Base-by-base conservation (phyloP, 1,139 yeast genomes). In the Wickerhamomyces sp. region DNA sequence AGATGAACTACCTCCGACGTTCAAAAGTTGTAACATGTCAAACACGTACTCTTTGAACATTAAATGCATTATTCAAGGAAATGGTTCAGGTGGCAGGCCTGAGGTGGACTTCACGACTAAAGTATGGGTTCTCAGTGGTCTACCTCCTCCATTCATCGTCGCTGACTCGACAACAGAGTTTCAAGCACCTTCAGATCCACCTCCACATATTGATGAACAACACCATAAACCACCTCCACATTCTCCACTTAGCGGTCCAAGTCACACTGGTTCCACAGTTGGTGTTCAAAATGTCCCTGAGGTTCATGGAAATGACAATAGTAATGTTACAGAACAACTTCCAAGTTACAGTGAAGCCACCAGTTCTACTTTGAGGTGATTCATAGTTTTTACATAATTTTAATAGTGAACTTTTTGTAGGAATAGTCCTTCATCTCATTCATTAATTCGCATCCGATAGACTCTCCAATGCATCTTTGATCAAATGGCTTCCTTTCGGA, bases 401-500 rank as follows among this genome's bases (percentile, higher is more conserved):
- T n/a, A n/a, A n/a, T n/a, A n/a, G n/a, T n/a, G n/a, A n/a, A n/a
- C n/a, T n/a, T n/a, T n/a, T n/a, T n/a, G n/a, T n/a, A 13, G n/a
- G 22, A 19, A 23, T n/a, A 23, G 9, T 23, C 6, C n/a, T 15
- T 25, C 6, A 25, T 25, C n/a, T n/a, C n/a, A n/a, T n/a, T n/a
- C n/a, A n/a, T n/a, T n/a, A n/a, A n/a, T n/a, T n/a, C n/a, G n/a
- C n/a, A n/a, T n/a, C n/a, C n/a, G 39, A 28, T 27, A 65, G 42
- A 31, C 58, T 55, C 50, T 84, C 94, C 65, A 88, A 68, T 1
- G 95, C 95, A 43, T 86, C 95, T 46, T 86, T 72, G 17, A 91
- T 86, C 42, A 87, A 66, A 51, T 86, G 93, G 37, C 87, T 79
- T 0, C 96, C 96, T 56, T 88, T 89, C 7, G 97, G 97, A 59